Conservation (phyloP, 2,329 filamentous ascomycete species). For the Penicillium nordicum region DNA sequence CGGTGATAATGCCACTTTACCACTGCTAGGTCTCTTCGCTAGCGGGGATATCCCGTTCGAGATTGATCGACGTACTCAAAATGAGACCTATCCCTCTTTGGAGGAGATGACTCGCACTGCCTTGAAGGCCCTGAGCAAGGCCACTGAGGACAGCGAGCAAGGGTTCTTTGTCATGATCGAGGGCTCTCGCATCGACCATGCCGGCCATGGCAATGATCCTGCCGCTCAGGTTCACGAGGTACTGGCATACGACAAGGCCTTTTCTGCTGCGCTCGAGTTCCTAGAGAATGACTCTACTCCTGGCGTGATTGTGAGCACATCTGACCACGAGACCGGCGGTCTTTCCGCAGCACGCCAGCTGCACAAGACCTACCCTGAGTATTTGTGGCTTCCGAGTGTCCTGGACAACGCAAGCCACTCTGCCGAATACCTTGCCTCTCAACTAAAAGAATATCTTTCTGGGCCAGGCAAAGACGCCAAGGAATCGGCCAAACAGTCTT, state of each 20-base stretch:
- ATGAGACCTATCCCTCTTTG: slow-evolving; percentile 79
- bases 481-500: slow-evolving; percentile 54
- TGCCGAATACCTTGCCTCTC: slow-evolving; percentile 64
- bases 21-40: slow-evolving; percentile 83
- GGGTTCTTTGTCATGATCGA: slow-evolving; percentile 99
- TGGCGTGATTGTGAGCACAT: slow-evolving; percentile 81
- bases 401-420: slow-evolving; percentile 76
- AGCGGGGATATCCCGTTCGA: slow-evolving; percentile 83
- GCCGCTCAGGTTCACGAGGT: slow-evolving; percentile 87
- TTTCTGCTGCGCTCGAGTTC: slow-evolving; percentile 80
- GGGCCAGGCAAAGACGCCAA: slow-evolving; percentile 32
- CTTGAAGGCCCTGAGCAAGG: slow-evolving; percentile 71
- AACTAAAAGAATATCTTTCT: slow-evolving; percentile 60
- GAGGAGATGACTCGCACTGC: slow-evolving; percentile 88
- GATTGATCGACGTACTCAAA: slow-evolving; percentile 77
- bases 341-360: slow-evolving; percentile 74
- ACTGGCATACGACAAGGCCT: slow-evolving; percentile 87
- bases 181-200: slow-evolving; percentile 92
- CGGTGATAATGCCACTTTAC: slow-evolving; percentile 68
- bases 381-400: slow-evolving; percentile 79
- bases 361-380: slow-evolving; percentile 46
- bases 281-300: slow-evolving; percentile 67
- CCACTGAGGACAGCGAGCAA: slow-evolving; percentile 77
- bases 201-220: slow-evolving; percentile 80
- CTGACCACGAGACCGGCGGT: slow-evolving; percentile 94